Evolutionary conservation across 805 yeast genomes (phyloP).

Genomic region (Isabelozyma heimii): DNA sequence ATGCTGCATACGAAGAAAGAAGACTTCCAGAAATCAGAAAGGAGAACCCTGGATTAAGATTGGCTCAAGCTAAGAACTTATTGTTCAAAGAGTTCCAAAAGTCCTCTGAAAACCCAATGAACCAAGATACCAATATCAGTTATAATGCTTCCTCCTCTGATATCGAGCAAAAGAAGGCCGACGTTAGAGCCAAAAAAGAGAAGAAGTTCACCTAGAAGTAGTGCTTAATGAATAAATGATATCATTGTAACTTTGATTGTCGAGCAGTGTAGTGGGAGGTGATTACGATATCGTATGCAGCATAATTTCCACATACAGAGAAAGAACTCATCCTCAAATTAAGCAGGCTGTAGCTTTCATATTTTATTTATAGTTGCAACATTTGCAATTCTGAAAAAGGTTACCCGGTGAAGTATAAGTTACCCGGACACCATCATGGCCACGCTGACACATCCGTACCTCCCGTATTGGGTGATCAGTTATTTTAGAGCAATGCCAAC

Average conservation of each 20-base stretch:
- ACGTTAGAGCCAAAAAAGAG: conserved; percentile 51
- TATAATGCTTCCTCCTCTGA: conserved; percentile 63
- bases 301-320: too few relatives aligned
- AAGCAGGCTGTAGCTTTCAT: too few relatives aligned
- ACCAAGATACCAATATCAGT: conserved; percentile 62
- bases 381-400: background rate
- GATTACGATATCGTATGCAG: too few relatives aligned
- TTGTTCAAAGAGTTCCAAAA: conserved; percentile 79
- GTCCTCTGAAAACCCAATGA: conserved; percentile 79
- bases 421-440: background rate
- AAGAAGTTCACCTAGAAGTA: conserved; percentile 20
- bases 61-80: conserved; percentile 74
- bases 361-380: background rate
- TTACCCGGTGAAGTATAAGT: background rate
- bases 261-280: too few relatives aligned
- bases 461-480: background rate
- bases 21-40: conserved; percentile 69
- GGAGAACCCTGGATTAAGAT: conserved; percentile 77
- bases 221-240: background rate
- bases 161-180: conserved; percentile 42
- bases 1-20: conserved; percentile 64
- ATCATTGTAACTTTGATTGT: background rate
- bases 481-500: too few relatives aligned
- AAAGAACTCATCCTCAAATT: too few relatives aligned
- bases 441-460: background rate